Conservation (phyloP, 345 rosid genomes). For the Eucalyptus pauciflora region DNA sequence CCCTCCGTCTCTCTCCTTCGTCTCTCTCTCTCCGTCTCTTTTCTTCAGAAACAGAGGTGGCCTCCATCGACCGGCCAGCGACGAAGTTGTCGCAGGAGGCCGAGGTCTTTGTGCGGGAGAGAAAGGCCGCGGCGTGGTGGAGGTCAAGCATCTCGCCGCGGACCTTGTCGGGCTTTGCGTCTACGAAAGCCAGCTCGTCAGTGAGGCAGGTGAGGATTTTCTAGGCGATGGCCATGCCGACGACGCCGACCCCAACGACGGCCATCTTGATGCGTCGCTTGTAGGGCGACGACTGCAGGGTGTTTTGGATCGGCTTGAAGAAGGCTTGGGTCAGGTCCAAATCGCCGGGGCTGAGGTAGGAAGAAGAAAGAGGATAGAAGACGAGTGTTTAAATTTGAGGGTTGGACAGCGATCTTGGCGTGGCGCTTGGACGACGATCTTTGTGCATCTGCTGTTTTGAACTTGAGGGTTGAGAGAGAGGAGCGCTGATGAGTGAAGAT, state of each 20-base stretch:
- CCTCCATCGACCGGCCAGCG: conserved; percentile 34
- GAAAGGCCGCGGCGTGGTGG: conserved; percentile 94
- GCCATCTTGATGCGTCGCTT: conserved; percentile 57
- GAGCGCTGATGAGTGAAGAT: too few relatives aligned
- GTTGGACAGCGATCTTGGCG: too few relatives aligned
- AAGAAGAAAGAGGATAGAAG: neutral
- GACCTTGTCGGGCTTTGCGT: conserved; percentile 57
- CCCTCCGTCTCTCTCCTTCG: too few relatives aligned
- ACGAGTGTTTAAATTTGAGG: too few relatives aligned
- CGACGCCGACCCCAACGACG: conserved; percentile 76
- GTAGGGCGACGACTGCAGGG: conserved; percentile 37
- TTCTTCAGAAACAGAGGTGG: too few relatives aligned
- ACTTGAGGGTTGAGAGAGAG: too few relatives aligned
- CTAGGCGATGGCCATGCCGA: conserved; percentile 94
- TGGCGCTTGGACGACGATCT: too few relatives aligned
- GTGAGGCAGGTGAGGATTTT: conserved; percentile 75
- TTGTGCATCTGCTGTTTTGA: too few relatives aligned
- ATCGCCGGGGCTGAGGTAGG: conserved; percentile 57
- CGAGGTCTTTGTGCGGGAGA: conserved; percentile 73
- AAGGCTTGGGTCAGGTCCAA: conserved; percentile 48
- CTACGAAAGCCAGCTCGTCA: conserved; percentile 68
- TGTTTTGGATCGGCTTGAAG: conserved; percentile 48
- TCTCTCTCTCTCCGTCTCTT: too few relatives aligned
- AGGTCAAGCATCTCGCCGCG: conserved; percentile 98
- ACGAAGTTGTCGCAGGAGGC: conserved; percentile 58